These are phyloP conservation scores for Trametes villosa DNA, from an alignment of 768 basidiomycete genomes.

Conservation along the genomic window DNA sequence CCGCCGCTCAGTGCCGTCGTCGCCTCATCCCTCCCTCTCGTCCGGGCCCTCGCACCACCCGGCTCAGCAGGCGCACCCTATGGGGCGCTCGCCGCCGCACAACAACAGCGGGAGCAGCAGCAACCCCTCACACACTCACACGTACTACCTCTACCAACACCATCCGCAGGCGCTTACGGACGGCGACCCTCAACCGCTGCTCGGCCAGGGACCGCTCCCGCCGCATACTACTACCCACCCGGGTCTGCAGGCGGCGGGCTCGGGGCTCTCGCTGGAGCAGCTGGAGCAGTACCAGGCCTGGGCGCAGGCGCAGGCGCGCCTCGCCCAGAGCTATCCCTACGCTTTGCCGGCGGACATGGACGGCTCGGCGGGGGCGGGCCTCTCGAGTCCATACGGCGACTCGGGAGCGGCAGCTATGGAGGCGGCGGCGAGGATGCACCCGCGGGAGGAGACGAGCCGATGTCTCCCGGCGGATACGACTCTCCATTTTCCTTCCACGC, in stretches of 20 bases:
- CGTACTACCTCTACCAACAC: slow-evolving; percentile 61
- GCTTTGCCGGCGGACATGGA: slow-evolving; percentile 34
- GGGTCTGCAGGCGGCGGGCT: slow-evolving; percentile 46
- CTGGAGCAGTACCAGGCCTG: slow-evolving; percentile 47
- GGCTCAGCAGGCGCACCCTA: slow-evolving; percentile 40
- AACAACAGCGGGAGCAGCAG: slow-evolving; percentile 41
- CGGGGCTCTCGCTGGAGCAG: slow-evolving; percentile 38
- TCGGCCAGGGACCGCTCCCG: slow-evolving; percentile 75
- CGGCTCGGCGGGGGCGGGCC: slow-evolving; percentile 40
- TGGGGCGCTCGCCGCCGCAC: slow-evolving; percentile 43
- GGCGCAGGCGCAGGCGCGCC: slow-evolving; percentile 37
- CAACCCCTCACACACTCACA: slow-evolving; percentile 46
- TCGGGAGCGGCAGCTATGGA: slow-evolving; percentile 35
- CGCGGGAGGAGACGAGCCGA: slow-evolving; percentile 36
- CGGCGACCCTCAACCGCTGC: slow-evolving; percentile 61
- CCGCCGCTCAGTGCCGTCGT: slow-evolving; percentile 78
- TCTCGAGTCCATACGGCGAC: slow-evolving; percentile 31
- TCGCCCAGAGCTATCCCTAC: slow-evolving; percentile 48
- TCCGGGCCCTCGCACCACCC: slow-evolving; percentile 45
- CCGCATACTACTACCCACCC: slow-evolving; percentile 55
- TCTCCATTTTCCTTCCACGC: slow-evolving; percentile 84
- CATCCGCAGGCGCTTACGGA: slow-evolving; percentile 46
- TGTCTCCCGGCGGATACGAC: slow-evolving; percentile 44
- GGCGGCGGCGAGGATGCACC: slow-evolving; percentile 21
- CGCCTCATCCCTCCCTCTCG: slow-evolving; percentile 62